A percentile compares a stretch with the other conserved stretches of the same genome.
Evolutionary conservation across 176 grass and related monocot species (phyloP).

Genomic region (Eragrostis nindensis): DNA sequence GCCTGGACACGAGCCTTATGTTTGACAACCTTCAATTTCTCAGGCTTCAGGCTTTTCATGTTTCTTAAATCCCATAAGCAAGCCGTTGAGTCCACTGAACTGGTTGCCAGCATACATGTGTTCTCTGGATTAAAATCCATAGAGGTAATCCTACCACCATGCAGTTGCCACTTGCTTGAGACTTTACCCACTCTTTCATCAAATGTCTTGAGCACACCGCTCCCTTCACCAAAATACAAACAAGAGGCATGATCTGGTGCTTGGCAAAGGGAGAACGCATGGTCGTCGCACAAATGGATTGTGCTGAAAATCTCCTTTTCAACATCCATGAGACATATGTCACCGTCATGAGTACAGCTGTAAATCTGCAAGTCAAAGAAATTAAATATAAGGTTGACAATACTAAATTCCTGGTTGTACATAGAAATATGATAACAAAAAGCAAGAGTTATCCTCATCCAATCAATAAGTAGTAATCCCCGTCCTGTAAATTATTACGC

Average conservation of each 20-base stretch:
- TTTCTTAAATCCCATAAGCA: slow-evolving; percentile 73
- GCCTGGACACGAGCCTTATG: slow-evolving; percentile 40
- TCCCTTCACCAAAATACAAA: slow-evolving; percentile 51
- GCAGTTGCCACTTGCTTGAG: slow-evolving; percentile 43
- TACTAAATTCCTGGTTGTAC: background rate
- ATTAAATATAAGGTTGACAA: background rate
- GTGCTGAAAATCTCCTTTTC: slow-evolving; percentile 56
- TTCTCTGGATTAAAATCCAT: slow-evolving; percentile 62
- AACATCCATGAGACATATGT: slow-evolving; percentile 63
- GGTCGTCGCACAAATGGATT: slow-evolving; percentile 42
- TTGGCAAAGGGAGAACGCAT: slow-evolving; percentile 51
- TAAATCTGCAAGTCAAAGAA: slow-evolving; percentile 54
- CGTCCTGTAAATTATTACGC: background rate
- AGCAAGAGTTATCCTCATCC: background rate
- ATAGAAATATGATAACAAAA: background rate
- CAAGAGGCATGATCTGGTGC: slow-evolving; percentile 34
- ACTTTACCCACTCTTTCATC: slow-evolving; percentile 59
- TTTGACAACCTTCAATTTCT: slow-evolving; percentile 43
- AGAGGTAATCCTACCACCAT: slow-evolving; percentile 42
- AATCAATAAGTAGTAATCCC: background rate
- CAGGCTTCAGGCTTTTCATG: slow-evolving; percentile 33
- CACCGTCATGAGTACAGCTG: slow-evolving; percentile 59
- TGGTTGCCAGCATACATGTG: slow-evolving; percentile 54
- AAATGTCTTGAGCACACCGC: slow-evolving; percentile 45
- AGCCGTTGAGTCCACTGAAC: slow-evolving; percentile 55